Conservation (phyloP, 2,329 filamentous ascomycete species). For the Aspergillus terreus region DNA sequence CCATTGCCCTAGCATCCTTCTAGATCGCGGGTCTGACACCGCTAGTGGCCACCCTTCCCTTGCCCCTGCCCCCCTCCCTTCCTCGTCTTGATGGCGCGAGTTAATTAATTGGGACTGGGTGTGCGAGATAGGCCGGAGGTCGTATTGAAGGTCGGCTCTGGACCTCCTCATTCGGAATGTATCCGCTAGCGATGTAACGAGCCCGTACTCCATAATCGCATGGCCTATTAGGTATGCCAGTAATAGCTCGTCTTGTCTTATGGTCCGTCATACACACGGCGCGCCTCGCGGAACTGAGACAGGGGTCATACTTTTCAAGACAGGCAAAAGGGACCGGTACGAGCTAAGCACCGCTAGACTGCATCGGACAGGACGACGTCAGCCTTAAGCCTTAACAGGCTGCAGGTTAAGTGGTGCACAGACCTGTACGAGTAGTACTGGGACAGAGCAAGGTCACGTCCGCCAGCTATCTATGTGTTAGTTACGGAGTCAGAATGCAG, state of each 20-base stretch:
- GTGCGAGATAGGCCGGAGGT: too few relatives aligned
- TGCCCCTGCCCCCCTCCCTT: not conserved
- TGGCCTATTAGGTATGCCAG: too few relatives aligned
- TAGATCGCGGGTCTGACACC: not conserved
- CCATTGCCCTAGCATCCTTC: not conserved
- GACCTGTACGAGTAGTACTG: not conserved
- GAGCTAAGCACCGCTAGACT: conserved; percentile 11
- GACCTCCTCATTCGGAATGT: too few relatives aligned
- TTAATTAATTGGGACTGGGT: too few relatives aligned
- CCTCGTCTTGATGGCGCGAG: not conserved
- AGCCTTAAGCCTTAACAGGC: conserved; percentile 38
- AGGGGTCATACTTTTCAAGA: not conserved
- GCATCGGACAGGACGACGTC: conserved; percentile 19
- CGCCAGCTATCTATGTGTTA: not conserved
- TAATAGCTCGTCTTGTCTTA: not conserved
- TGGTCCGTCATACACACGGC: not conserved
- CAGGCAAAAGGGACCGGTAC: not conserved
- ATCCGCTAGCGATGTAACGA: too few relatives aligned
- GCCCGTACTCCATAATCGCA: too few relatives aligned
- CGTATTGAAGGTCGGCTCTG: too few relatives aligned
- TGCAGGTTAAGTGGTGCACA: conserved; percentile 20
- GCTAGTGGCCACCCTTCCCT: not conserved
- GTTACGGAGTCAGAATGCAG: not conserved
- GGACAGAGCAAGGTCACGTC: not conserved
- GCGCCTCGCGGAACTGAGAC: not conserved